phyloP scores from a whole-genome alignment of 179 eudicot species.

The Silene noctiflora region DNA sequence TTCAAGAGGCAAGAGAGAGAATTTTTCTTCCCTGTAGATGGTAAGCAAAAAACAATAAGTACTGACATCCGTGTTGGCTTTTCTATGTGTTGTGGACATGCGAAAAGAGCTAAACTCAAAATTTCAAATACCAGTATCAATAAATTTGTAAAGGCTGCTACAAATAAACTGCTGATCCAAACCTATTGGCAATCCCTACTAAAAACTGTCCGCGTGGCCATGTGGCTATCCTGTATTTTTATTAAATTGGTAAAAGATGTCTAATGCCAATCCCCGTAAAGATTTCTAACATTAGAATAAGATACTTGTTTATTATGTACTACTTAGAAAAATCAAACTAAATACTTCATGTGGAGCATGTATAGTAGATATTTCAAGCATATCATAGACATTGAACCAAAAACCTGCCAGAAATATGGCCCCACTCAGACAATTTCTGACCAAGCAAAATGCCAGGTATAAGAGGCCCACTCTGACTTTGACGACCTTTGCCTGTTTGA shows the following conservation, averaged over 20 bases:
- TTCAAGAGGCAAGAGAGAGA: neutral
- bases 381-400: constrained; percentile 1
- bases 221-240: neutral
- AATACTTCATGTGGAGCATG: neutral
- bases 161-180: neutral
- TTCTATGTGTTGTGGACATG: neutral
- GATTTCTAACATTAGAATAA: neutral
- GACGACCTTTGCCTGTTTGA: constrained; percentile 50
- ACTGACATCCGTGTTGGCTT: neutral
- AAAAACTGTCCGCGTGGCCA: neutral
- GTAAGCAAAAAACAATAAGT: neutral
- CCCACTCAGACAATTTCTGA: constrained; percentile 58
- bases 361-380: neutral
- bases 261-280: neutral
- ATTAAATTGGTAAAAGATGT: neutral
- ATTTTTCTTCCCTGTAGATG: neutral
- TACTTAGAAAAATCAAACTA: neutral
- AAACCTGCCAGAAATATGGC: constrained; percentile 63
- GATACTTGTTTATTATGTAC: neutral
- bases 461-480: constrained; percentile 85
- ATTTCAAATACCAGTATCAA: neutral
- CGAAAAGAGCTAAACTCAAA: neutral
- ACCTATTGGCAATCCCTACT: neutral
- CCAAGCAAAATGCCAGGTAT: constrained; percentile 60
- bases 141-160: neutral